Conservation (phyloP, 2,329 filamentous ascomycete species). For the Rhynchosporium secalis region DNA sequence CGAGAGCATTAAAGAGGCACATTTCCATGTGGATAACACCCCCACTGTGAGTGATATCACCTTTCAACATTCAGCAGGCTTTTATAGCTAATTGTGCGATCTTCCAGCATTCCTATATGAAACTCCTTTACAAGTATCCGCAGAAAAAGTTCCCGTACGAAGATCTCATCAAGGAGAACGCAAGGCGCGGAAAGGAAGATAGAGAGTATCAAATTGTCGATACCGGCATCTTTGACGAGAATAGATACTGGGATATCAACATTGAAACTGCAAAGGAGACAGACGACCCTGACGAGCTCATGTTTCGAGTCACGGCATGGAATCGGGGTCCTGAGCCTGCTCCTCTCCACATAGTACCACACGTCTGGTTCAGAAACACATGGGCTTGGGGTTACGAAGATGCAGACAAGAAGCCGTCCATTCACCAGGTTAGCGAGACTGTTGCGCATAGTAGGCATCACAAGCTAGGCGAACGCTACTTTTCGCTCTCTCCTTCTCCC, state of each 20-base stretch:
- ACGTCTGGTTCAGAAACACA: slow-evolving; percentile 96
- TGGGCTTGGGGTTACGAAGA: slow-evolving; percentile 91
- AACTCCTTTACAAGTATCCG: slow-evolving; percentile 96
- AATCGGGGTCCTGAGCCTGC: slow-evolving; percentile 90
- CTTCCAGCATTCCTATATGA: slow-evolving; percentile 92
- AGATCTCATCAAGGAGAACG: slow-evolving; percentile 82
- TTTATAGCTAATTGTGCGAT: slow-evolving; percentile 19
- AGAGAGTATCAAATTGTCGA: slow-evolving; percentile 91
- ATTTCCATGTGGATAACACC: slow-evolving; percentile 95
- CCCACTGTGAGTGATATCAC: slow-evolving; percentile 48
- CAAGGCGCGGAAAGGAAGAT: slow-evolving; percentile 70
- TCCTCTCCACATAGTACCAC: slow-evolving; percentile 88
- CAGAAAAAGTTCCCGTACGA: slow-evolving; percentile 91
- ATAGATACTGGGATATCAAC: slow-evolving; percentile 94
- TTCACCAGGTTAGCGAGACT: slow-evolving; percentile 64
- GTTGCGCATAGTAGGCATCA: slow-evolving; percentile 76
- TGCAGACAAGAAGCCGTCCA: slow-evolving; percentile 75
- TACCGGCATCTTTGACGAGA: slow-evolving; percentile 82
- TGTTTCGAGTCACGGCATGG: slow-evolving; percentile 95
- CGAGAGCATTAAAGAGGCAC: slow-evolving; percentile 93
- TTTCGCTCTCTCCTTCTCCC: slow-evolving; percentile 86
- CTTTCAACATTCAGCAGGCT: neutral
- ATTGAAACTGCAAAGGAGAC: slow-evolving; percentile 95
- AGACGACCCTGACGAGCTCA: slow-evolving; percentile 86
- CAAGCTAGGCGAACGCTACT: slow-evolving; percentile 78